Evolutionary conservation across 306 rosid species (phyloP).

Genomic region (Calophaca sinica): DNA sequence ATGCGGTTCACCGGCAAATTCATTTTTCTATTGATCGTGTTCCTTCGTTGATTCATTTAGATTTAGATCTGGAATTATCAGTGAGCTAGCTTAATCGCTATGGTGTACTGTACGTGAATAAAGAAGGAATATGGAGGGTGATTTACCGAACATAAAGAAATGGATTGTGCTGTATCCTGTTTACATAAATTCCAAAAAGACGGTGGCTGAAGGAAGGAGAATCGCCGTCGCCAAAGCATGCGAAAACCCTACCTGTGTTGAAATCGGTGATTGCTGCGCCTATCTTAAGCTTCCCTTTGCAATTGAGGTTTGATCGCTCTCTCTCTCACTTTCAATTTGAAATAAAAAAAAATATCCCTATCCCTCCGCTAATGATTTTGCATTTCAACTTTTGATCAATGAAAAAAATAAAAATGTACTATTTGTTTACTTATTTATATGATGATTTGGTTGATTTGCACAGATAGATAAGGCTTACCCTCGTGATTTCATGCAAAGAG

Average conservation of each 20-base stretch:
- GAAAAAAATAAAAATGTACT: too few relatives aligned
- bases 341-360: too few relatives aligned
- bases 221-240: slow-evolving; percentile 70
- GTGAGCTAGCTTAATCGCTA: too few relatives aligned
- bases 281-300: slow-evolving; percentile 74
- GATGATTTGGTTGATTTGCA: neutral
- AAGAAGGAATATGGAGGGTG: slow-evolving; percentile 66
- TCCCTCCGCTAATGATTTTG: neutral
- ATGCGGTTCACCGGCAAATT: too few relatives aligned
- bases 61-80: too few relatives aligned
- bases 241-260: slow-evolving; percentile 80
- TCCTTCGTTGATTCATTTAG: too few relatives aligned
- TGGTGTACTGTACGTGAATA: too few relatives aligned
- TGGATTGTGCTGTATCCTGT: slow-evolving; percentile 85
- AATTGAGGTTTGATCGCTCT: slow-evolving; percentile 63
- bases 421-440: neutral
- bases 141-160: slow-evolving; percentile 64
- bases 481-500: slow-evolving; percentile 88
- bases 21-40: too few relatives aligned
- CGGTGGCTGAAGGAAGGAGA: slow-evolving; percentile 83
- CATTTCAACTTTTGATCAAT: neutral
- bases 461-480: slow-evolving; percentile 88
- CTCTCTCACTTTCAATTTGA: neutral
- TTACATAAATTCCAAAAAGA: slow-evolving; percentile 84
- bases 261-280: slow-evolving; percentile 83